These are phyloP conservation scores for Isatis lusitanica DNA, from an alignment of 441 rosid species.

Conservation along the genomic window DNA sequence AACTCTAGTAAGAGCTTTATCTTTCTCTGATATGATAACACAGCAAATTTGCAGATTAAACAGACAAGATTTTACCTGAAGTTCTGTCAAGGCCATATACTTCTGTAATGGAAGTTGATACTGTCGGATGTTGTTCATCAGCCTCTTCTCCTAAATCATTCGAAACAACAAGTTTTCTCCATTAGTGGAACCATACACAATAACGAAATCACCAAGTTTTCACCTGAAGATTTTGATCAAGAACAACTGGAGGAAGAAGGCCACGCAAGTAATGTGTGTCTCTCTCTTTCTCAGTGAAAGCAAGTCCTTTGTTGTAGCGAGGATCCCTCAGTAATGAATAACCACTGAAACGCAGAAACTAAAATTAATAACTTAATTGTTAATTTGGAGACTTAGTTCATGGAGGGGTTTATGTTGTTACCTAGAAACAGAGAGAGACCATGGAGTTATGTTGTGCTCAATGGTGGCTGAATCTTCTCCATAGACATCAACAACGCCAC, in stretches of 20 bases:
- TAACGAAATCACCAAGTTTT: not conserved
- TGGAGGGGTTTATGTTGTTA: slow-evolving; percentile 17
- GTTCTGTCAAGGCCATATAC: slow-evolving; percentile 88
- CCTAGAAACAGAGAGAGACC: slow-evolving; percentile 79
- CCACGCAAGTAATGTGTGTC: slow-evolving; percentile 89
- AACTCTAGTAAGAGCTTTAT: not conserved
- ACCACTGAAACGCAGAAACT: slow-evolving; percentile 52
- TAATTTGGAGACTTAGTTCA: not conserved
- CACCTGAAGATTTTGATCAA: slow-evolving; percentile 82
- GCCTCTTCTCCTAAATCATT: slow-evolving; percentile 68
- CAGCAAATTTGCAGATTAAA: not conserved
- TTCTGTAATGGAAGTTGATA: slow-evolving; percentile 82
- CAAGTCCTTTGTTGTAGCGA: slow-evolving; percentile 90
- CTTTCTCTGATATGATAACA: not conserved
- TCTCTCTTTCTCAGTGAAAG: slow-evolving; percentile 81
- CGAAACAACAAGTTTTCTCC: not conserved
- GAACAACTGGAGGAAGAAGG: slow-evolving; percentile 75
- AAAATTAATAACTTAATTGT: not conserved
- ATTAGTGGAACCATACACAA: not conserved
- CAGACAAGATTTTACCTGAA: slow-evolving; percentile 53
- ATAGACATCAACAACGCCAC: slow-evolving; percentile 68
- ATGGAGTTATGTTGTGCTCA: slow-evolving; percentile 70
- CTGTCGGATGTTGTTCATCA: slow-evolving; percentile 67
- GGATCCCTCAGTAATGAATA: slow-evolving; percentile 88
- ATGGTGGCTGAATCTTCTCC: slow-evolving; percentile 75